Evolutionary conservation across 768 basidiomycete genomes (phyloP).

Genomic region (Tricholoma matsutake): DNA sequence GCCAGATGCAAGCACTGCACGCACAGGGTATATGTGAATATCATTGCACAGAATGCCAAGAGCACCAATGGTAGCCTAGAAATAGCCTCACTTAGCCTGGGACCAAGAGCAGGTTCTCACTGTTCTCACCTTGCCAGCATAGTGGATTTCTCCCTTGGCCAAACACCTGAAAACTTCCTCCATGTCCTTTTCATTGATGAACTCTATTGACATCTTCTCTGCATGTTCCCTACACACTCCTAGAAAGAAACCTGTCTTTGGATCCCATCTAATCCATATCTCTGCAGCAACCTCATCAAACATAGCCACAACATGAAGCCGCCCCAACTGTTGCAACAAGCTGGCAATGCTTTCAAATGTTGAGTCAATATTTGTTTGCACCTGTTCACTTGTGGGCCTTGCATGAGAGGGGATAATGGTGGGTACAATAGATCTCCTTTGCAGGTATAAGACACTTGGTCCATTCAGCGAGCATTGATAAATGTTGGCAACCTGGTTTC

Average conservation of each 20-base stretch:
- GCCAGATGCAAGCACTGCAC: no score
- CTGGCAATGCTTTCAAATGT: background rate
- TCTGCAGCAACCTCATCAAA: conserved; percentile 28
- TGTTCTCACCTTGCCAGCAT: no score
- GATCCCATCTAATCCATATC: conserved; percentile 23
- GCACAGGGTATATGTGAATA: no score
- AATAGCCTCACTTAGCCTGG: no score
- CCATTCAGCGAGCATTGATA: conserved; percentile 14
- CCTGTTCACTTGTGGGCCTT: conserved; percentile 4
- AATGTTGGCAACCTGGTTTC: conserved; percentile 18
- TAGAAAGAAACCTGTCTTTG: conserved; percentile 22
- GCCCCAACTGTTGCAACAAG: background rate
- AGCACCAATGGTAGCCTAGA: no score
- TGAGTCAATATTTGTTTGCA: conserved; percentile 5
- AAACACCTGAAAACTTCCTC: conserved; percentile 8
- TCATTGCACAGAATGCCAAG: no score
- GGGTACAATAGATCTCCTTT: conserved; percentile 10
- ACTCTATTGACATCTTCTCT: conserved; percentile 12
- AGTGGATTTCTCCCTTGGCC: no score
- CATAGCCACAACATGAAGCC: conserved; percentile 23
- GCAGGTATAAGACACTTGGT: conserved; percentile 15
- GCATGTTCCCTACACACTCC: conserved; percentile 28
- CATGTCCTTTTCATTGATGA: conserved; percentile 17
- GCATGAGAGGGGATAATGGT: conserved; percentile 13
- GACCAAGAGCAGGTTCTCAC: no score